Percentiles rank a stretch among this genome's conserved stretches.
These are phyloP conservation scores for Globisporangium nunn DNA, from an alignment of 352 stramenopile species.

Conservation along the genomic window DNA sequence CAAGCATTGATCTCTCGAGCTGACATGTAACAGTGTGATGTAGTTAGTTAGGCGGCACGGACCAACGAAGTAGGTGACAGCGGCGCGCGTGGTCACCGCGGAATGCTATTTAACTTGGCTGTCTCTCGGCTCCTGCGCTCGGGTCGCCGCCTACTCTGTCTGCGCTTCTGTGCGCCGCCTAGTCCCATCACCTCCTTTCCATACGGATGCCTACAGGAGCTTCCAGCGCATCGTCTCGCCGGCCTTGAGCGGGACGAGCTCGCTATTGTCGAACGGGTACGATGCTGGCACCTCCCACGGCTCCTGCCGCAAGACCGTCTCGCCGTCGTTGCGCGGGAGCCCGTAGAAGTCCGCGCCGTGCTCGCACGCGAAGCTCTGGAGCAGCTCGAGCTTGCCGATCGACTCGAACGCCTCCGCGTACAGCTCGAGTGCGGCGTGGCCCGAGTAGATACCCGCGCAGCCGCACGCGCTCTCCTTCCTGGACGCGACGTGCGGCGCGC, in stretches of 20 bases:
- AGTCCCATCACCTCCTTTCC: too few relatives aligned
- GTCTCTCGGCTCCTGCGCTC: too few relatives aligned
- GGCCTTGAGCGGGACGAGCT: slow-evolving; percentile 90
- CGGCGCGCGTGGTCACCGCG: too few relatives aligned
- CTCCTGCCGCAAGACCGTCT: slow-evolving; percentile 84
- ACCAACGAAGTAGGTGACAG: too few relatives aligned
- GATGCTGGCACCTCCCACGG: slow-evolving; percentile 87
- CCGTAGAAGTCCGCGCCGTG: slow-evolving; percentile 97
- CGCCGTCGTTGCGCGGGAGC: slow-evolving; percentile 85
- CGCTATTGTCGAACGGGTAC: slow-evolving; percentile 87
- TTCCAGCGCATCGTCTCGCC: slow-evolving; percentile 92
- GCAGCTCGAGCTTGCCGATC: slow-evolving; percentile 87
- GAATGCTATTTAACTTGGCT: too few relatives aligned
- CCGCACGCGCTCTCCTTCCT: slow-evolving; percentile 90
- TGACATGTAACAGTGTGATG: neutral
- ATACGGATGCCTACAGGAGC: slow-evolving; percentile 21
- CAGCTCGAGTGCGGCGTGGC: slow-evolving; percentile 93
- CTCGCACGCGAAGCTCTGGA: slow-evolving; percentile 93
- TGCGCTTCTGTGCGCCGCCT: too few relatives aligned
- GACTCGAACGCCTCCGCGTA: slow-evolving; percentile 97
- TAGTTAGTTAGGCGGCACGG: too few relatives aligned
- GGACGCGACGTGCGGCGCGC: slow-evolving; percentile 89
- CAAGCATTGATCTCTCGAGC: slow-evolving; percentile 30
- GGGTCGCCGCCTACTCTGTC: too few relatives aligned
- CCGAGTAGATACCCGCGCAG: slow-evolving; percentile 97